phyloP scores from a whole-genome alignment of 306 rosid species.

The Begonia peltatifolia region DNA sequence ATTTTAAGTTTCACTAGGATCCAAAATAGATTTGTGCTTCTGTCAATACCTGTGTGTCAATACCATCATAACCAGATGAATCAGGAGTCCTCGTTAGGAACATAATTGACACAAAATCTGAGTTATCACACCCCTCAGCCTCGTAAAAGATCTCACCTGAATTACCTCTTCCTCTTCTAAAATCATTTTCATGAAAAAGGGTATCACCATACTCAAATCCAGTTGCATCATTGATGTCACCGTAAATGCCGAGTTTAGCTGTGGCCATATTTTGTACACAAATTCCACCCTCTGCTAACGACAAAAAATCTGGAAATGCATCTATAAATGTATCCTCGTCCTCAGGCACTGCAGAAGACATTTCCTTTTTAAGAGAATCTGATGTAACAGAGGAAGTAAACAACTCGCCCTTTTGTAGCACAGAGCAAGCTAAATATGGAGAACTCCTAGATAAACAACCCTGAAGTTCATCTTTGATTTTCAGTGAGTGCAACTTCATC shows the following conservation, averaged over 20 bases:
- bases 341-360: slow-evolving; percentile 25
- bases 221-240: slow-evolving; percentile 14
- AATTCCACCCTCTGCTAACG: slow-evolving; percentile 41
- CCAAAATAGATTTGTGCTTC: slow-evolving; percentile 1
- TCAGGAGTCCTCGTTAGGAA: slow-evolving; percentile 55
- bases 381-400: slow-evolving; percentile 21
- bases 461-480: slow-evolving; percentile 87
- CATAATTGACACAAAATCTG: slow-evolving; percentile 58
- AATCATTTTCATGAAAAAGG: slow-evolving; percentile 41
- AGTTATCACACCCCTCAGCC: slow-evolving; percentile 51
- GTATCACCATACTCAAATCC: slow-evolving; percentile 41
- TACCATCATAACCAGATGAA: slow-evolving; percentile 75
- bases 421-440: slow-evolving; percentile 77
- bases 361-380: slow-evolving; percentile 38
- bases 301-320: slow-evolving; percentile 78
- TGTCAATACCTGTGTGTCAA: slow-evolving; percentile 73
- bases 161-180: slow-evolving; percentile 31
- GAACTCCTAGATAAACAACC: slow-evolving; percentile 46
- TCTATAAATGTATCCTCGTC: slow-evolving; percentile 76
- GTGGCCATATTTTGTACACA: slow-evolving; percentile 29
- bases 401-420: slow-evolving; percentile 35
- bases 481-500: slow-evolving; percentile 75
- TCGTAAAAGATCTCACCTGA: slow-evolving; percentile 57
- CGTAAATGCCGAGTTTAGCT: slow-evolving; percentile 22
- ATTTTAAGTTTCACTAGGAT: neutral